Base-by-base conservation (phyloP, 148 eudicot genomes). In the Nepenthes mirabilis region DNA sequence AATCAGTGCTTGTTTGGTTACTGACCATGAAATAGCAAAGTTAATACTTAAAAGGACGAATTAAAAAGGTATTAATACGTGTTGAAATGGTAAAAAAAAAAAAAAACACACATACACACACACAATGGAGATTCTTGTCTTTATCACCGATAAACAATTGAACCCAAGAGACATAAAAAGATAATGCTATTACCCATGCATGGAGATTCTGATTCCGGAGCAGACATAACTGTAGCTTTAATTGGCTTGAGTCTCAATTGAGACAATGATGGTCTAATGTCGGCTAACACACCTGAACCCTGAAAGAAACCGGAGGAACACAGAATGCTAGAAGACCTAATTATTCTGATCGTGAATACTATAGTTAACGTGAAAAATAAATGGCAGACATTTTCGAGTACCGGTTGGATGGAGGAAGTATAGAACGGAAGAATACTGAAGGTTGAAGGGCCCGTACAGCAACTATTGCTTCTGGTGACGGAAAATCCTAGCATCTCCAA, bases 1-100 rank as follows among this genome's bases (percentile, higher is more conserved):
- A 68, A 94, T 81, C 74, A 94, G 69, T 5, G 87, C 99, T 66
- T 68, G 84, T 67, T 77, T 94, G 55, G 3, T 14, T 11, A 4
- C 14, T 14, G 55, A 52, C 3, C 55, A 47, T 8, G 9, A 43
- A 14, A 40, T 2, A 43, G 10, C 9, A 55, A 35, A n/a, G 40
- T 12, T 33, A 51, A 60, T 4, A 12, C 9, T 55, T 40, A 40
- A 40, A 40, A 40, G 45, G 4, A 40, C 45, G 8, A 40, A 40
- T 4, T 0, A 40, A 40, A 3, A 4, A 40, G 8, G 45, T 8
- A 40, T 40, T 8, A 40, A 40, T 8, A 23, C 23, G 23, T 23
- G 23, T 23, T 8, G 4, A 40, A 40, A 40, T 40, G 8, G 8
- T 8, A 40, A 40, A 3, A 40, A 8, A 40, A n/a, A n/a, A n/a